Evolutionary conservation across 257 asterid genomes (phyloP).

Genomic region (Fraxinus anomala): DNA sequence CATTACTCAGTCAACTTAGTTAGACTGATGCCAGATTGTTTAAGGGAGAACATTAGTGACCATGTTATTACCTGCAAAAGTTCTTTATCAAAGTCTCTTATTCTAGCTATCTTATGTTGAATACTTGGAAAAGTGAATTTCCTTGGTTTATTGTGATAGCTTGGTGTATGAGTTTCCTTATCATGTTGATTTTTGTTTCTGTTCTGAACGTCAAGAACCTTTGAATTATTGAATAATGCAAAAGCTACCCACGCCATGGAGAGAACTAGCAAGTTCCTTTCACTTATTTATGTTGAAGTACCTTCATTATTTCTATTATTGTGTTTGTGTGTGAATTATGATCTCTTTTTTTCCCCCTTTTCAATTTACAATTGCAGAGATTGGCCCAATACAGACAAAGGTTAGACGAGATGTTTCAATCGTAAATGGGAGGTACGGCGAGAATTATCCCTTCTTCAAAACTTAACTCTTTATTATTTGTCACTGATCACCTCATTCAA

Average conservation of each 20-base stretch:
- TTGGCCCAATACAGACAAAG: conserved; percentile 54
- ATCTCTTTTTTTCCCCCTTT: neutral
- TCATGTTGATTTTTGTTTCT: no score
- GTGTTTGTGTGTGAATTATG: neutral
- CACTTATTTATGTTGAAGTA: neutral
- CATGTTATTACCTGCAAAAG: no score
- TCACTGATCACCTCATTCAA: no score
- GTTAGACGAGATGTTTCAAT: conserved; percentile 45
- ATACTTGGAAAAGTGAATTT: neutral
- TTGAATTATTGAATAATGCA: neutral
- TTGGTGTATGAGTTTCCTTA: neutral
- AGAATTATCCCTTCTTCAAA: neutral
- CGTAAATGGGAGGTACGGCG: neutral
- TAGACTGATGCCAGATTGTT: no score
- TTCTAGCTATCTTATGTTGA: no score
- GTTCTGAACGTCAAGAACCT: neutral
- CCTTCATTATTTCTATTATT: neutral
- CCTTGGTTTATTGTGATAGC: neutral
- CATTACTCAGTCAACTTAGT: no score
- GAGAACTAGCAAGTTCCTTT: neutral
- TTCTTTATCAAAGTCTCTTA: no score
- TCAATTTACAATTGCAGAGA: conserved; percentile 34
- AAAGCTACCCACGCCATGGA: neutral
- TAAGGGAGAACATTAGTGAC: no score
- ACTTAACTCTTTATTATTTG: neutral